Evolutionary conservation across 2,329 filamentous ascomycete species (phyloP).

Genomic region (Diaporthe sp.): DNA sequence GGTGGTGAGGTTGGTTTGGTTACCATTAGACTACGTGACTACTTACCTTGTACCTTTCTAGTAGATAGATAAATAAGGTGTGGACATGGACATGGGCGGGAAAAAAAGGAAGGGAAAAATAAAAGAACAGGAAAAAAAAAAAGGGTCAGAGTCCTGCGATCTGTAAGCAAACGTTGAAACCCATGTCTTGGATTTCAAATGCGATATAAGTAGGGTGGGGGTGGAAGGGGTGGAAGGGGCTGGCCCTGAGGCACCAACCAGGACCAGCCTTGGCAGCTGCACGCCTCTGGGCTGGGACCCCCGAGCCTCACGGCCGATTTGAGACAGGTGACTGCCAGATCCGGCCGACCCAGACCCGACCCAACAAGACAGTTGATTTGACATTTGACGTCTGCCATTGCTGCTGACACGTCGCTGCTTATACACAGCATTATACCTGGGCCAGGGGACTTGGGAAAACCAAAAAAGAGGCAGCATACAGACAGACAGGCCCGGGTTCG

Average conservation of each 20-base stretch:
- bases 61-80: background rate
- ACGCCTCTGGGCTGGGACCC: background rate
- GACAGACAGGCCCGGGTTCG: background rate
- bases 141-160: background rate
- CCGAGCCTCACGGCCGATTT: constrained; percentile 1
- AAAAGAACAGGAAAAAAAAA: background rate
- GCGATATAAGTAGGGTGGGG: background rate
- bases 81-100: background rate
- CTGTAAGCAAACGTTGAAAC: constrained; percentile 23
- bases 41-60: background rate
- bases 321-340: constrained; percentile 3
- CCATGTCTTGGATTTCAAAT: constrained; percentile 23
- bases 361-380: too few species aligned
- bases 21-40: background rate
- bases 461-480: background rate
- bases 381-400: too few species aligned
- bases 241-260: background rate
- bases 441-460: too few species aligned
- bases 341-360: too few species aligned
- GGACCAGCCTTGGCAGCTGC: constrained; percentile 14
- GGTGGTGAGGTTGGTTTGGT: background rate
- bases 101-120: background rate
- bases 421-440: too few species aligned
- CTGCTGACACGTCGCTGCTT: too few species aligned
- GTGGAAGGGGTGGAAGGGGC: background rate